A percentile compares a stretch with the other conserved stretches of the same genome.
These are phyloP conservation scores for Penicillium bialowiezense DNA, from an alignment of 495 filamentous ascomycete genomes.

Conservation along the genomic window DNA sequence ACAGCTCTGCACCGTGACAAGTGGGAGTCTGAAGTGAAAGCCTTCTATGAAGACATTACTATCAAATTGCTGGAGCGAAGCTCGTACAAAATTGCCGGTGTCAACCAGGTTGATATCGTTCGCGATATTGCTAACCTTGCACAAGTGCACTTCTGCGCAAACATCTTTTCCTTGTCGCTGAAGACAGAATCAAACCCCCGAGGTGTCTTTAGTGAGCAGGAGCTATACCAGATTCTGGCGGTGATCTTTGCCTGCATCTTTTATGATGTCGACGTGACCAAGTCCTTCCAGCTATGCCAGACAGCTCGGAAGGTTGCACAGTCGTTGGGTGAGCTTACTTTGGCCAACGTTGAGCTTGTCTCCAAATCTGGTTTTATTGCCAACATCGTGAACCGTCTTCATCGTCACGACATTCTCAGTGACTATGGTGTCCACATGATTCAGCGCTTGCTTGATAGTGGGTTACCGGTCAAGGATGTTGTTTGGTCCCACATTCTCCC, in stretches of 20 bases:
- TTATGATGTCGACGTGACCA: constrained; percentile 62
- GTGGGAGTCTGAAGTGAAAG: constrained; percentile 50
- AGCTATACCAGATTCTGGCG: constrained; percentile 59
- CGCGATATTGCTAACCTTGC: constrained; percentile 61
- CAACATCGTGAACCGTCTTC: constrained; percentile 40
- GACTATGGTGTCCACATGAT: constrained; percentile 71
- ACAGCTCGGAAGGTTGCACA: constrained; percentile 51
- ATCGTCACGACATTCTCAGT: constrained; percentile 47
- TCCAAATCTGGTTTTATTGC: constrained; percentile 48
- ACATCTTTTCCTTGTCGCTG: constrained; percentile 61
- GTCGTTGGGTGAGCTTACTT: constrained; percentile 58
- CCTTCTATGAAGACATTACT: constrained; percentile 54
- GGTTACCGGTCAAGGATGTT: constrained; percentile 59
- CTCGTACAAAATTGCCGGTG: constrained; percentile 47
- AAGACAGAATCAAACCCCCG: constrained; percentile 58
- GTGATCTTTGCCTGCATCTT: constrained; percentile 62
- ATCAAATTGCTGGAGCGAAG: constrained; percentile 47
- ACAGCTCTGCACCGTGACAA: constrained; percentile 46
- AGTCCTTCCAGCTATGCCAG: constrained; percentile 60
- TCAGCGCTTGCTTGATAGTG: constrained; percentile 59
- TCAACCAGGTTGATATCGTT: constrained; percentile 62
- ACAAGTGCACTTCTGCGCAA: constrained; percentile 57
- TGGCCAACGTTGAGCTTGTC: constrained; percentile 61
- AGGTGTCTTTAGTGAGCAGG: constrained; percentile 54
- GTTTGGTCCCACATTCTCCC: constrained; percentile 69